A percentile compares a stretch with the other conserved stretches of the same genome.
These are phyloP conservation scores for Alloteropsis angusta DNA, from an alignment of 202 grass and related monocot genomes.

Conservation along the genomic window DNA sequence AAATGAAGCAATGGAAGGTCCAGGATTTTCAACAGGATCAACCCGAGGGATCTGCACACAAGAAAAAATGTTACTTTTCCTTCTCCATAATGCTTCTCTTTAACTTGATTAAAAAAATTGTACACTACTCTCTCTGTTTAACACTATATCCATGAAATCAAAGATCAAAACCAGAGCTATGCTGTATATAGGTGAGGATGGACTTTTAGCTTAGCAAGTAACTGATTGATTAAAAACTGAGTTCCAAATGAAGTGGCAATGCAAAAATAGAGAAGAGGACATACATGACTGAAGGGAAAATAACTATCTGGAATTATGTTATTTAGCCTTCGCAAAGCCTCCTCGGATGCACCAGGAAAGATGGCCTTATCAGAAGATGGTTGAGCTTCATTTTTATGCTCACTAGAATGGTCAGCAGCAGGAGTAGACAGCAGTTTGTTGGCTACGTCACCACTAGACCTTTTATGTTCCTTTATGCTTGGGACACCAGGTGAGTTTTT, in stretches of 20 bases:
- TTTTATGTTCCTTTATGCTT: constrained; percentile 50
- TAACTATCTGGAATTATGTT: constrained; percentile 66
- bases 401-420: constrained; percentile 27
- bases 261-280: constrained; percentile 22
- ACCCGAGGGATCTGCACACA: constrained; percentile 50
- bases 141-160: not conserved
- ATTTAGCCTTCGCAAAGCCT: constrained; percentile 49
- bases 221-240: not conserved
- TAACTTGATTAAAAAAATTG: constrained; percentile 7
- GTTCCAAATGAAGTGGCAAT: constrained; percentile 17
- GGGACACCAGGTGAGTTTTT: constrained; percentile 31
- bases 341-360: constrained; percentile 43
- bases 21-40: constrained; percentile 50
- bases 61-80: constrained; percentile 24
- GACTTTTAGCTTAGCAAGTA: not conserved
- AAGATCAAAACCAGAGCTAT: not conserved
- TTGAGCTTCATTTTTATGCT: constrained; percentile 30
- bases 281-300: constrained; percentile 87
- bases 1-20: constrained; percentile 61
- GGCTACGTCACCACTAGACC: constrained; percentile 33
- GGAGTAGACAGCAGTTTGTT: constrained; percentile 24
- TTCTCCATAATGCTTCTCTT: not conserved
- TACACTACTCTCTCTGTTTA: not conserved
- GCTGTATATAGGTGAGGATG: not conserved
- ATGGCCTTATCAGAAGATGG: constrained; percentile 21